phyloP scores from a whole-genome alignment of 495 filamentous ascomycete species.

The Talaromyces trachyspermus region DNA sequence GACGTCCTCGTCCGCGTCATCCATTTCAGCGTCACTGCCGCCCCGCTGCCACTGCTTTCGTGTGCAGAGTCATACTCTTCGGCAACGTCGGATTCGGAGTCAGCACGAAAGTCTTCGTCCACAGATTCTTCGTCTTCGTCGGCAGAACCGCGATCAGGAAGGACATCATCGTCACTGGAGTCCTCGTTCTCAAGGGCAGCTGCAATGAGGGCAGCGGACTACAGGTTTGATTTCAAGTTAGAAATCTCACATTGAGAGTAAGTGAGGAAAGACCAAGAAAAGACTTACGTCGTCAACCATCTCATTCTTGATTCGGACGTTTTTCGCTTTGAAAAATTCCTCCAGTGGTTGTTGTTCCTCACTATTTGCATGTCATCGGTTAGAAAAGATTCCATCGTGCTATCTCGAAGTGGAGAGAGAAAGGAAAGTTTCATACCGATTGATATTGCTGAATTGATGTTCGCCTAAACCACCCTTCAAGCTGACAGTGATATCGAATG shows the following conservation, averaged over 20 bases:
- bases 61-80: constrained; percentile 93
- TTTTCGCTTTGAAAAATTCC: constrained; percentile 90
- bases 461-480: constrained; percentile 72
- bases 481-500: constrained; percentile 91
- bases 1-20: constrained; percentile 45
- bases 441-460: constrained; percentile 98
- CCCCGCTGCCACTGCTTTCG: constrained; percentile 68
- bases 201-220: constrained; percentile 59
- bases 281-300: constrained; percentile 61
- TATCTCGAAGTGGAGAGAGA: no score
- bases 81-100: constrained; percentile 87
- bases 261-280: constrained; percentile 10
- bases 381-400: no score
- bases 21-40: constrained; percentile 59
- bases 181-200: constrained; percentile 73
- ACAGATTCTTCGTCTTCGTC: constrained; percentile 93
- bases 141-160: constrained; percentile 76
- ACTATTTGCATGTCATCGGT: constrained; percentile 25
- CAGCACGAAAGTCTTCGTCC: constrained; percentile 92
- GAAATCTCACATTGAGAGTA: neutral
- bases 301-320: constrained; percentile 93
- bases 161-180: constrained; percentile 72
- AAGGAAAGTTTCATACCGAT: constrained; percentile 56
- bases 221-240: constrained; percentile 9
- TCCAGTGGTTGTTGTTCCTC: constrained; percentile 95